These are phyloP conservation scores for Phialemoniopsis sp. DNA, from an alignment of 2,329 filamentous ascomycete genomes.

Conservation along the genomic window DNA sequence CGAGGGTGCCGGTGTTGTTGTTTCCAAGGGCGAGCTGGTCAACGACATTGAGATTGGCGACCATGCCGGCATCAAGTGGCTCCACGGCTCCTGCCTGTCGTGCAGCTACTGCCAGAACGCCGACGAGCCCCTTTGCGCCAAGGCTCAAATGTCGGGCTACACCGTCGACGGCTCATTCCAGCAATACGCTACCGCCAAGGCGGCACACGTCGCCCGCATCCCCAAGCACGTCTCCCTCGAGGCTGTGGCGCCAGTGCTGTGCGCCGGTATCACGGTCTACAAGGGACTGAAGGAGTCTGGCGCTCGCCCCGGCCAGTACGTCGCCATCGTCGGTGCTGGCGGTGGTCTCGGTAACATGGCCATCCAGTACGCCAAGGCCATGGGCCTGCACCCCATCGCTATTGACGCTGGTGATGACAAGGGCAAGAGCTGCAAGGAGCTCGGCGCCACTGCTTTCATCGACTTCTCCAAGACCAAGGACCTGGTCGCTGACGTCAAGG, in stretches of 20 bases:
- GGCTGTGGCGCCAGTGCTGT: constrained; percentile 71
- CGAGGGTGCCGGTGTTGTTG: constrained; percentile 79
- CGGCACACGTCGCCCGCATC: constrained; percentile 77
- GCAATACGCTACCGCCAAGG: constrained; percentile 86
- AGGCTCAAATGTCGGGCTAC: constrained; percentile 78
- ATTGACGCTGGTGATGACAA: constrained; percentile 86
- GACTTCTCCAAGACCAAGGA: constrained; percentile 77
- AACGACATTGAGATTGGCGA: constrained; percentile 77
- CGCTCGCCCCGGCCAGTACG: constrained; percentile 60
- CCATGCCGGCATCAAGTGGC: constrained; percentile 86
- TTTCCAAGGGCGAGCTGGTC: constrained; percentile 74
- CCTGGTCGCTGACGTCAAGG: constrained; percentile 80
- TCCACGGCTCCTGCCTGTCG: constrained; percentile 79
- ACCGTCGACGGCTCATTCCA: constrained; percentile 93
- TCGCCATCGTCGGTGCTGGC: constrained; percentile 72
- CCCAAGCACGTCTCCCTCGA: constrained; percentile 74
- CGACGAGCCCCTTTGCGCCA: constrained; percentile 79
- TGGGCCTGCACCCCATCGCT: constrained; percentile 77
- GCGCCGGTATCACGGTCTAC: constrained; percentile 73
- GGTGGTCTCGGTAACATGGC: constrained; percentile 70
- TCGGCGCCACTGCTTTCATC: constrained; percentile 71
- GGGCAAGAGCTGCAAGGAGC: constrained; percentile 56
- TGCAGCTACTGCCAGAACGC: constrained; percentile 79
- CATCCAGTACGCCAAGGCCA: constrained; percentile 84
- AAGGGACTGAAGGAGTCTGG: constrained; percentile 71